These are phyloP conservation scores for Przewalskia tangutica DNA, from an alignment of 257 asterid species.

Conservation along the genomic window DNA sequence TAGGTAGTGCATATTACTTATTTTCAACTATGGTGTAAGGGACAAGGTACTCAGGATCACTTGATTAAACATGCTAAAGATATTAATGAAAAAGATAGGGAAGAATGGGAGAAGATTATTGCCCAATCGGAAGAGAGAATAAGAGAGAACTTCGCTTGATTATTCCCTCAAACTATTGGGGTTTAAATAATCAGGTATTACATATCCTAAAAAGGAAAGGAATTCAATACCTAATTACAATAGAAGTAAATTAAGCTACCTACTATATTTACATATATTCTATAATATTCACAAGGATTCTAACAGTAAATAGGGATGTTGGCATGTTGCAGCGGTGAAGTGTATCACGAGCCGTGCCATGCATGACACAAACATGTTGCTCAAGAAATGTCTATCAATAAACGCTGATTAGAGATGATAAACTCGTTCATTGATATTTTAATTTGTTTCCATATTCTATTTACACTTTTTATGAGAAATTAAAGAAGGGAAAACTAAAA, in stretches of 20 bases:
- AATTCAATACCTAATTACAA: not conserved
- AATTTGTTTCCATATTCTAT: not conserved
- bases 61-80: not conserved
- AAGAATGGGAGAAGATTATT: not conserved
- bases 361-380: not conserved
- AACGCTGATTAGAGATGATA: not conserved
- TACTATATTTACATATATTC: not conserved
- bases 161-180: not conserved
- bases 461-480: not conserved
- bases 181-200: not conserved
- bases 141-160: not conserved
- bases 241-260: not conserved
- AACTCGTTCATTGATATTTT: not conserved
- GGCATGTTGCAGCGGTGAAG: not conserved
- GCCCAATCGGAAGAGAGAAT: not conserved
- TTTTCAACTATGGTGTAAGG: not conserved
- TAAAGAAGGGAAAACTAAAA: not conserved
- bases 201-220: not conserved
- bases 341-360: not conserved
- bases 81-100: not conserved
- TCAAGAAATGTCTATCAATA: not conserved
- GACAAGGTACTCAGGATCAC: not conserved
- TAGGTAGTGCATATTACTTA: not conserved
- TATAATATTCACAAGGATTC: not conserved
- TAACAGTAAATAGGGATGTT: not conserved